Evolutionary conservation across 306 rosid species (phyloP), one percentile per base, ranked within the genome.

Genomic region (Trifolium dubium): DNA sequence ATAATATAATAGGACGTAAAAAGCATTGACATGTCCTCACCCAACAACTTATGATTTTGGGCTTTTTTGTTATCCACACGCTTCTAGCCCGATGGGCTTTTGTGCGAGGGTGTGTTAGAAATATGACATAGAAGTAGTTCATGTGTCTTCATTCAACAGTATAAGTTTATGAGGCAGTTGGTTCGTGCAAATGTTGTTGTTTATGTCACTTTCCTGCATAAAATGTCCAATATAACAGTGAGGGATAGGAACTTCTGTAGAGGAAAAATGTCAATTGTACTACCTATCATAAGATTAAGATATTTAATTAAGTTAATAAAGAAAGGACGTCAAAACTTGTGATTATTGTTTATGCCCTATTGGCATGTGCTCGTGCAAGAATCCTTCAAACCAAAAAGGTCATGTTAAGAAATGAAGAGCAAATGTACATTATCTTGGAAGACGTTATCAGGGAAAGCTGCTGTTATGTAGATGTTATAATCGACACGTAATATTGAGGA

Each of bases 101-200:
- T 61, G 17, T 1, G 6, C 13, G 66, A 61, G 44, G 19, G 17
- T 12, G 28, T 35, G 67, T 8, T 62, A 62, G 67, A 35, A 18
- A 62, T 34, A 62, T 62, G 67, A 34, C 17, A 35, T 62, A 15
- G 29, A 62, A 62, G 47, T 35, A 44, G 37, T 15, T 8, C 23
- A 10, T n/a, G 29, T 62, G 67, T 35, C 15, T 62, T 62, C 1
- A 35, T 9, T 13, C 13, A 35, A 35, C 30, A n/a, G 14, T 62
- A 6, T 35, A 62, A 8, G n/a, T 32, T 62, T 35, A 32, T 64
- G 53, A 9, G 34, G 12, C 11, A 40, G 18, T 64, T 40, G 18
- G 35, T 40, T 41, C 70, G 40, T 43, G 37, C 54, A 65, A 14
- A 56, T 47, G 67, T 37, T 47, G 67, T 37, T 47, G 72, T 80